These are phyloP conservation scores for Claviceps digitariae DNA, from an alignment of 2,329 filamentous ascomycete genomes.

Conservation along the genomic window DNA sequence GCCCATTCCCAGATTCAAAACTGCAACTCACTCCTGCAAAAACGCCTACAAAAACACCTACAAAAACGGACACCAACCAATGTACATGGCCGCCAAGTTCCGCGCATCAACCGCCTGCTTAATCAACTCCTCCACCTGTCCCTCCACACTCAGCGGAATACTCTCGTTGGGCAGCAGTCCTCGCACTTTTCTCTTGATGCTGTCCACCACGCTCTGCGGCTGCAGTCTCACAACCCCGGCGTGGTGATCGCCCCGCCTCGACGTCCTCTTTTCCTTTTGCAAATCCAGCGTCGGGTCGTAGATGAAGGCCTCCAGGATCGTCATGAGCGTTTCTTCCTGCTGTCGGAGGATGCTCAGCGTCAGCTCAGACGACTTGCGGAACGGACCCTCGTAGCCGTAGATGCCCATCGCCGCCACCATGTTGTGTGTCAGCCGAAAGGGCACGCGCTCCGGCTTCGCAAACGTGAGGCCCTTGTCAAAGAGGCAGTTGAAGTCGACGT, in stretches of 20 bases:
- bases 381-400: constrained; percentile 86
- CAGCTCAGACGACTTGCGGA: constrained; percentile 79
- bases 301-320: constrained; percentile 90
- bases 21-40: no score
- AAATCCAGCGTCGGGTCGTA: constrained; percentile 95
- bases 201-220: constrained; percentile 69
- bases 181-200: constrained; percentile 72
- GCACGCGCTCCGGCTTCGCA: constrained; percentile 84
- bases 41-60: no score
- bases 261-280: constrained; percentile 48
- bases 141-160: constrained; percentile 87
- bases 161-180: constrained; percentile 76
- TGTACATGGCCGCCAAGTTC: constrained; percentile 89
- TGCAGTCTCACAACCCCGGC: constrained; percentile 33
- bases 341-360: constrained; percentile 73
- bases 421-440: constrained; percentile 94
- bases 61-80: constrained; percentile 68
- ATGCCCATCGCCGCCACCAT: constrained; percentile 97
- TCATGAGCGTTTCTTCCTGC: constrained; percentile 94
- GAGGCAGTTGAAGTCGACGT: constrained; percentile 98
- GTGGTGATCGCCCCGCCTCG: constrained; percentile 18
- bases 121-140: constrained; percentile 93
- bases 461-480: constrained; percentile 98
- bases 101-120: constrained; percentile 67
- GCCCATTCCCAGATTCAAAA: no score